phyloP scores from a whole-genome alignment of 805 yeast genomes.

The Debaryomyces prosopidis region DNA sequence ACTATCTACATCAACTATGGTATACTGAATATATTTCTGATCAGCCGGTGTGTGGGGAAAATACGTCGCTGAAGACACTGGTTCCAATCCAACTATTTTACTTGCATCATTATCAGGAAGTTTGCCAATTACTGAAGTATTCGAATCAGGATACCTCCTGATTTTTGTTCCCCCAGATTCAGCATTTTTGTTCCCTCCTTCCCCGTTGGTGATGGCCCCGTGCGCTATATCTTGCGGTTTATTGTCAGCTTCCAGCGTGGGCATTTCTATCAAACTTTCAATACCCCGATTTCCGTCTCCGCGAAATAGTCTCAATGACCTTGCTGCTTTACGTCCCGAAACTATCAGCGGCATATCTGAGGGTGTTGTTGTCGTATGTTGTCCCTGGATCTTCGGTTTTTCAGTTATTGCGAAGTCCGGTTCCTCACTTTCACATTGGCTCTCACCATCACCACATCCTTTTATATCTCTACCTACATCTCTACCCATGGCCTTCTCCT shows the following conservation, averaged over 20 bases:
- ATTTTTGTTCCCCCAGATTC: not conserved
- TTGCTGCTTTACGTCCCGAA: slow-evolving; percentile 59
- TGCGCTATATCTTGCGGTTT: not conserved
- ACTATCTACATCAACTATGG: slow-evolving; percentile 9
- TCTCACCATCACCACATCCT: too few species aligned
- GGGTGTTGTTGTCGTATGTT: not conserved
- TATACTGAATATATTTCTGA: slow-evolving; percentile 1
- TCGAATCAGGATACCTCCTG: not conserved
- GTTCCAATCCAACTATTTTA: slow-evolving; percentile 42
- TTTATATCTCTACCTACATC: too few species aligned
- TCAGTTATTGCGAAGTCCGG: too few species aligned
- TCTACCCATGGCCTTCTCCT: too few species aligned
- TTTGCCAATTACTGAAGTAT: not conserved
- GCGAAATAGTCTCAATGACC: slow-evolving; percentile 54
- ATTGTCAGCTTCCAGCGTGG: not conserved
- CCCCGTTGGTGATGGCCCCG: not conserved
- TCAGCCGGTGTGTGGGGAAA: slow-evolving; percentile 58
- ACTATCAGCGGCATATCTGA: slow-evolving; percentile 14
- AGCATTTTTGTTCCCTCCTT: not conserved
- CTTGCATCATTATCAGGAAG: slow-evolving; percentile 5
- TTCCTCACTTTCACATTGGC: too few species aligned
- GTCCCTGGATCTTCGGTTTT: not conserved
- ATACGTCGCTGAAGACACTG: slow-evolving; percentile 70
- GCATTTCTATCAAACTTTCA: slow-evolving; percentile 7
- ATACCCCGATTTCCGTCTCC: slow-evolving; percentile 16